Base-by-base conservation (phyloP, 2,329 filamentous ascomycete species). In the Zasmidium angulare region DNA sequence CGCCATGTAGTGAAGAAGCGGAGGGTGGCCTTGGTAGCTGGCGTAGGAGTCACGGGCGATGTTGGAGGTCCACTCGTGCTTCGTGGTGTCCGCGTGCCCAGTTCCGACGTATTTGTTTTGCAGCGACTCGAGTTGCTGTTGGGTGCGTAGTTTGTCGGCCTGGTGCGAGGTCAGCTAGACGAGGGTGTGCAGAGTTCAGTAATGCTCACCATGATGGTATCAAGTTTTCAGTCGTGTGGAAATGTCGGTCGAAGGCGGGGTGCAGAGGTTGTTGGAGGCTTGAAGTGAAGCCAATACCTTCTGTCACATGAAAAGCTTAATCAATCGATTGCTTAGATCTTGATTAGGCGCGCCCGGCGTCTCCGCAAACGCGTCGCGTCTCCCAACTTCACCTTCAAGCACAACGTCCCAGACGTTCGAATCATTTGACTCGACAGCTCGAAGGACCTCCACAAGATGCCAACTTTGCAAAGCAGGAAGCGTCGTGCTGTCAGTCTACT, bases 91-190 rank as follows among this genome's bases (percentile, higher is more conserved):
- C 47, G 93, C 91, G 76, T 97, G 93, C 22, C 95, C 95, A 2
- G 95, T 98, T 68, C 95, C 95, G 71, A 99, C 84, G 81, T 95
- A 97, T 72, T 96, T 96, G 71, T 93, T 89, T 78, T 99, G 95
- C 19, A 98, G 89, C 65, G 92, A 89, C 78, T 99, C 95, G 73
- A 99, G 93, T 77, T 99, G 95, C 78, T 99, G 95, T 70, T 96
- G 91, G 10, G 91, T 95, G 74, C 95, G 93, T 66, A 99, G 89
- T 80, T 99, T 99, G 81, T 99, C 95, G 77, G 95, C 95, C 95
- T 58, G 51, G 21, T 3, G 51, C 14, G 46, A 40, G 14, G 50
- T 53, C 21, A 47, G 50, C n/a, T 29, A 26, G n/a, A 1, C 26
- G n/a, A 2, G 6, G 22, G 14, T 12, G 10, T 20, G 29, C 29